phyloP scores from a whole-genome alignment of 1,139 yeast genomes.

The Diutina pseudorugosa region DNA sequence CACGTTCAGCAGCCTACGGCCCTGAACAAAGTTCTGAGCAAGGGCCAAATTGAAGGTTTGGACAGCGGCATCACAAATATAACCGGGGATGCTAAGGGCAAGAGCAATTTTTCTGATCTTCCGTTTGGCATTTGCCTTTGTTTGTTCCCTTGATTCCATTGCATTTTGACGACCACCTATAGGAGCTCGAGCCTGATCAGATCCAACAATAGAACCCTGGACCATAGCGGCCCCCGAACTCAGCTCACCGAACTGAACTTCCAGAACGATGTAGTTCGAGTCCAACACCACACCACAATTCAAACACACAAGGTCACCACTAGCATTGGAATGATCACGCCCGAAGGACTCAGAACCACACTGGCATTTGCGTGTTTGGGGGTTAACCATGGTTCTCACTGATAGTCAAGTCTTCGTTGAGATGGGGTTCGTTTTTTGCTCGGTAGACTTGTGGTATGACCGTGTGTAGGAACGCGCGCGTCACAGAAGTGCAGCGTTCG shows the following conservation, averaged over 20 bases:
- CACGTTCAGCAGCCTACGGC: constrained; percentile 88
- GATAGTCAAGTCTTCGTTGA: not conserved
- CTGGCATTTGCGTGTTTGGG: not conserved
- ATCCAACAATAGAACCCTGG: constrained; percentile 86
- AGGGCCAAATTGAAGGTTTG: constrained; percentile 85
- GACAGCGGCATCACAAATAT: constrained; percentile 74
- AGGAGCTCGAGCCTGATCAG: constrained; percentile 74
- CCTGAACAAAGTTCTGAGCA: constrained; percentile 83
- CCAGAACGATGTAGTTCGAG: constrained; percentile 90
- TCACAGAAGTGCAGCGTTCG: not conserved
- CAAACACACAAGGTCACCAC: constrained; percentile 69
- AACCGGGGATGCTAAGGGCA: constrained; percentile 69
- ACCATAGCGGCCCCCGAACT: constrained; percentile 92
- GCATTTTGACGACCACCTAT: constrained; percentile 50
- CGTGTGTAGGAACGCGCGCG: not conserved
- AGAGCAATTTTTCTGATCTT: constrained; percentile 72
- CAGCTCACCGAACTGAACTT: constrained; percentile 87
- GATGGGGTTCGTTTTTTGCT: not conserved
- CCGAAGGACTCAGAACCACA: constrained; percentile 1
- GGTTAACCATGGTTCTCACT: too few species aligned
- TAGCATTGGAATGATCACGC: constrained; percentile 7
- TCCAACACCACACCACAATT: constrained; percentile 80
- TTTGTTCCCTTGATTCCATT: constrained; percentile 79
- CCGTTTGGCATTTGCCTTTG: constrained; percentile 68
- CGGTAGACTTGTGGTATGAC: not conserved